phyloP scores from a whole-genome alignment of 306 rosid genomes.

The Leucaena leucocephala region DNA sequence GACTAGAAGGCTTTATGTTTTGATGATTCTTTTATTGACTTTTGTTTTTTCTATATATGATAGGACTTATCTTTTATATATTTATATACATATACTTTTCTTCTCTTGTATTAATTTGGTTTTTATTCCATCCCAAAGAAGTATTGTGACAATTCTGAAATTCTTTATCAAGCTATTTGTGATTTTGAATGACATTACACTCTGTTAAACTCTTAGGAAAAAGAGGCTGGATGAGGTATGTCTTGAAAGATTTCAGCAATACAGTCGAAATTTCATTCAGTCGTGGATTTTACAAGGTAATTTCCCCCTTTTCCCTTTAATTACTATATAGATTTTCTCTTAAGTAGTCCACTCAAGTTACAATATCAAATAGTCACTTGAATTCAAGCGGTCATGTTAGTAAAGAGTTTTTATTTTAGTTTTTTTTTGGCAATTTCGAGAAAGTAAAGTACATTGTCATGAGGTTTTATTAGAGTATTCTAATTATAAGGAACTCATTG shows the following conservation, averaged over 20 bases:
- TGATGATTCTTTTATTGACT: neutral
- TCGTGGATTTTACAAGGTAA: constrained; percentile 97
- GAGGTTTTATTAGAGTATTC: constrained; percentile 1
- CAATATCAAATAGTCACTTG: neutral
- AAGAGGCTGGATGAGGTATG: constrained; percentile 86
- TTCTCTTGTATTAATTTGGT: neutral
- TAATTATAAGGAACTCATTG: neutral
- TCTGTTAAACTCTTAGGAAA: constrained; percentile 50
- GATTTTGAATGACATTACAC: neutral
- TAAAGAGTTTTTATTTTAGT: constrained; percentile 10
- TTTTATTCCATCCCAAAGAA: neutral
- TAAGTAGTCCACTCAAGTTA: constrained; percentile 1
- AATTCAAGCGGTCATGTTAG: constrained; percentile 12
- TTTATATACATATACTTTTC: neutral
- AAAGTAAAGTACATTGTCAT: neutral
- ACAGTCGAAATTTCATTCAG: constrained; percentile 83
- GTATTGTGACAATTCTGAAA: constrained; percentile 9
- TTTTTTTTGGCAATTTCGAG: constrained; percentile 7
- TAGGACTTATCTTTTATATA: neutral
- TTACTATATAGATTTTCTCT: neutral
- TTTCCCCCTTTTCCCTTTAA: neutral
- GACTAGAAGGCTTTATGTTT: neutral
- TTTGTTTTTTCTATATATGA: neutral
- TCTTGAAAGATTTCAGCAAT: constrained; percentile 74
- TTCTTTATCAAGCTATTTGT: neutral